phyloP scores from a whole-genome alignment of 108 stramenopile genomes.

The Conticribra weissflogii region DNA sequence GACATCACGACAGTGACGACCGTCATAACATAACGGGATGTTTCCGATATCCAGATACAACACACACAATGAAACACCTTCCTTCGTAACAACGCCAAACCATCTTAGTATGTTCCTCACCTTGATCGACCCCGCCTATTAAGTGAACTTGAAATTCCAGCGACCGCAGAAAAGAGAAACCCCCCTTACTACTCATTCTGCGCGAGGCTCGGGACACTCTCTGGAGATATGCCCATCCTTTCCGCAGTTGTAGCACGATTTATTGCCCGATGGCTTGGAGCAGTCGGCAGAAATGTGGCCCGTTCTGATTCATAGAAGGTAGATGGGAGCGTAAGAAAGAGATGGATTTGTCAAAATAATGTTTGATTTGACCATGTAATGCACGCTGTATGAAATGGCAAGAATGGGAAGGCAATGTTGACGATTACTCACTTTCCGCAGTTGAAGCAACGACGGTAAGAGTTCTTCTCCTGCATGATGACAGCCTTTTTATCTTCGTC shows the following conservation, averaged over 20 bases:
- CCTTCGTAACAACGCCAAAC: no score
- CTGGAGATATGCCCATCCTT: slow-evolving; percentile 68
- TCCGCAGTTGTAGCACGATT: slow-evolving; percentile 85
- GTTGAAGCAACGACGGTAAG: slow-evolving; percentile 79
- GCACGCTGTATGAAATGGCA: no score
- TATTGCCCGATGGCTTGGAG: slow-evolving; percentile 66
- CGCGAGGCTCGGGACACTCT: slow-evolving; percentile 27
- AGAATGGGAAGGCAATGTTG: no score
- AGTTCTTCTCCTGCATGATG: slow-evolving; percentile 56
- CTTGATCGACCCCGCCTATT: neutral
- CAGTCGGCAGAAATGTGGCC: slow-evolving; percentile 78
- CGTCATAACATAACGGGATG: no score
- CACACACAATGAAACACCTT: no score
- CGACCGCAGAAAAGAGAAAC: neutral
- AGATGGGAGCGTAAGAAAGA: no score
- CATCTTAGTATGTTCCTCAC: slow-evolving; percentile 8
- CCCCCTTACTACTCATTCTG: neutral
- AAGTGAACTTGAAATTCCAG: neutral
- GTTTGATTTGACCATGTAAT: neutral
- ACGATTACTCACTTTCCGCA: slow-evolving; percentile 72
- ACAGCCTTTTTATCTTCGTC: slow-evolving; percentile 62
- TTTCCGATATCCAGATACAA: no score
- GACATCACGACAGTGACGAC: no score
- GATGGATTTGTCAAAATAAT: neutral
- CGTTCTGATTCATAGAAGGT: no score